Evolutionary conservation across 208 protist species (phyloP).

Genomic region (Leishmania tarentolae): DNA sequence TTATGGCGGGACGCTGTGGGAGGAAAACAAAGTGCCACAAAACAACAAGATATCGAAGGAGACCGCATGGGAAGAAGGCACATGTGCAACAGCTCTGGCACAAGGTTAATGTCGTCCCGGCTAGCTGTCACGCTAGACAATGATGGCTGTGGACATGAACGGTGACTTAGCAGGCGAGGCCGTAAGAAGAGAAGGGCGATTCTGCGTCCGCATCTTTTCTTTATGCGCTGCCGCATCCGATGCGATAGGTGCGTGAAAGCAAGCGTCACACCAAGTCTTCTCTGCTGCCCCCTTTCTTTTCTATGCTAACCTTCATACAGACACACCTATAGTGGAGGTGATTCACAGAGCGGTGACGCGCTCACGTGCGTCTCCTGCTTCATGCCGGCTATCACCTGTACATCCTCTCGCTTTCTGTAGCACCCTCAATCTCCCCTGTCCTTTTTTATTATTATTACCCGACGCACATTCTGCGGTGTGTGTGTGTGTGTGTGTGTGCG

Average conservation of each 20-base stretch:
- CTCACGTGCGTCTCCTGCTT: neutral
- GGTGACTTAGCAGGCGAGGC: neutral
- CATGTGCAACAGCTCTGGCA: neutral
- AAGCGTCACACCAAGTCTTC: neutral
- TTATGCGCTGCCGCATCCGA: neutral
- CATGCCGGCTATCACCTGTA: neutral
- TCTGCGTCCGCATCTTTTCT: neutral
- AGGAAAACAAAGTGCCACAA: neutral
- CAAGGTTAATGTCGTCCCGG: neutral
- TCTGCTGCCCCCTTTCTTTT: neutral
- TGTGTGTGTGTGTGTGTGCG: neutral
- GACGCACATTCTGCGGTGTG: neutral
- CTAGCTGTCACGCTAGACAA: neutral
- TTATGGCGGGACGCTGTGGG: neutral
- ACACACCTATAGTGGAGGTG: neutral
- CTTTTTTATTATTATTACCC: conserved; percentile 1
- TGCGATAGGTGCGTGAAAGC: neutral
- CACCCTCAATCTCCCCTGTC: neutral
- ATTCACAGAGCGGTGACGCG: neutral
- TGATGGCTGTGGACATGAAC: neutral
- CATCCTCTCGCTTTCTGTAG: neutral
- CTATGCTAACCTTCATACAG: neutral
- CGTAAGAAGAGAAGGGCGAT: neutral
- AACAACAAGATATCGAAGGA: neutral
- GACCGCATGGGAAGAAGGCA: neutral